Evolutionary conservation across 1,284 basidiomycete genomes (phyloP), one percentile per base, ranked within the genome.

Genomic region (Cryptococcus sp.): DNA sequence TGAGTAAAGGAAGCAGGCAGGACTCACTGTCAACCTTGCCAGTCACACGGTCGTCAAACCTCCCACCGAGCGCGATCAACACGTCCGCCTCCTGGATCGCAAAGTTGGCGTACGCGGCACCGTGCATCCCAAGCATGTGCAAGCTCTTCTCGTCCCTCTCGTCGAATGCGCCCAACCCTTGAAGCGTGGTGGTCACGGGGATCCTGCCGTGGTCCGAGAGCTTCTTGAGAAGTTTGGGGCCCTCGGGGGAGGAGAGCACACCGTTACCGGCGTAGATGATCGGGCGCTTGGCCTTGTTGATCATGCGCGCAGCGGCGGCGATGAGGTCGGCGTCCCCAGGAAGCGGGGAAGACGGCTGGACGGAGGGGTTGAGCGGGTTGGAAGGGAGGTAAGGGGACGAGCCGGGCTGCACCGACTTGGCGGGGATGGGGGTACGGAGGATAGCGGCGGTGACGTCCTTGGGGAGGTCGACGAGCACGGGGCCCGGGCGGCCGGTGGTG

Each of bases 61-160:
- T 85, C 16, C 85, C 91, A 58, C 96, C 95, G 35, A 98, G 87
- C 36, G 94, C 95, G 65, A 98, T 95, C 80, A 98, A 91, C 52
- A 98, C 87, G 73, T 98, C 96, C 35, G 96, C 96, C 55, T 90
- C 82, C 79, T 98, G 95, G 84, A 98, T 97, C 3, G 95, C 94
- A 53, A 96, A 80, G 80, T 98, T 98, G 70, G 96, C 95, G 71
- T 98, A 98, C 2, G 94, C 93, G 15, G 87, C 87, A 4, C 96
- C 96, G 80, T 98, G 95, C 95, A 98, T 98, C 64, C 95, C 95
- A 56, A 98, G 85, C 95, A 98, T 98, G 78, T 98, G 93, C 72
- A 98, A 80, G 64, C 87, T 88, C 75, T 85, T 86, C 55, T 87
- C 85, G 77, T 92, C 84, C 58, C 83, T 84, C 82, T 98, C 96